Evolutionary conservation across 352 stramenopile genomes (phyloP).

Genomic region (Phytophthora syringae): DNA sequence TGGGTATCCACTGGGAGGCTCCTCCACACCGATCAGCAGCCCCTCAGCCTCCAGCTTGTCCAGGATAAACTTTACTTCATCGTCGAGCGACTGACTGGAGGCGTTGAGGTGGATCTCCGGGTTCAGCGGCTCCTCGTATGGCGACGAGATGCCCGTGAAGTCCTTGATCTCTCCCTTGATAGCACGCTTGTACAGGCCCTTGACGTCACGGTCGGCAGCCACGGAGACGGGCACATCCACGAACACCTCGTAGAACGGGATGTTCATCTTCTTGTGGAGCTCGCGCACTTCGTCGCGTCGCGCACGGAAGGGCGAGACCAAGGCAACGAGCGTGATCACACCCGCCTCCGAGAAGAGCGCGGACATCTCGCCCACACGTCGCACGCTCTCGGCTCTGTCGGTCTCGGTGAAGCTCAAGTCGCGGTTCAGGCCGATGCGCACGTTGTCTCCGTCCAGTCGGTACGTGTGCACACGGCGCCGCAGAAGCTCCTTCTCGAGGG

Average conservation of each 20-base stretch:
- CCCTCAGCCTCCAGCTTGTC: conserved; percentile 64
- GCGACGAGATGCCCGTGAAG: conserved; percentile 99
- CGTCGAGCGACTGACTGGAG: conserved; percentile 94
- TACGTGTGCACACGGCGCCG: conserved; percentile 96
- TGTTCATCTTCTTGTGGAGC: conserved; percentile 91
- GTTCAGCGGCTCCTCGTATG: conserved; percentile 95
- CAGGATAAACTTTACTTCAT: conserved; percentile 73
- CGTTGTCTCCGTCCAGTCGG: conserved; percentile 98
- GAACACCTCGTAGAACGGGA: conserved; percentile 99
- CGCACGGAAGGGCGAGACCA: conserved; percentile 96
- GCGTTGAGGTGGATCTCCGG: conserved; percentile 97
- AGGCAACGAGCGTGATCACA: conserved; percentile 97
- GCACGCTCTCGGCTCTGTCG: conserved; percentile 96
- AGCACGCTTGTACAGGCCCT: conserved; percentile 95
- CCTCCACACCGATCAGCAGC: conserved; percentile 65
- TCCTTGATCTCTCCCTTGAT: conserved; percentile 97
- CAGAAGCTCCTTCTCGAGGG: conserved; percentile 96
- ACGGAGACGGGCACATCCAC: conserved; percentile 97
- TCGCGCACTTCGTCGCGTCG: conserved; percentile 95
- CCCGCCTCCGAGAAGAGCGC: conserved; percentile 96
- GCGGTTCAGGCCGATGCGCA: conserved; percentile 97
- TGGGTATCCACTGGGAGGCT: conserved; percentile 65
- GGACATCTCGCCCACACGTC: conserved; percentile 96
- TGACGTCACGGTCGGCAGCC: conserved; percentile 97
- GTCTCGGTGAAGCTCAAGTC: conserved; percentile 96